Evolutionary conservation across 164 flowering plant genomes (phyloP), one percentile per base, ranked within the genome.

Genomic region (Paratinospora sagittata): DNA sequence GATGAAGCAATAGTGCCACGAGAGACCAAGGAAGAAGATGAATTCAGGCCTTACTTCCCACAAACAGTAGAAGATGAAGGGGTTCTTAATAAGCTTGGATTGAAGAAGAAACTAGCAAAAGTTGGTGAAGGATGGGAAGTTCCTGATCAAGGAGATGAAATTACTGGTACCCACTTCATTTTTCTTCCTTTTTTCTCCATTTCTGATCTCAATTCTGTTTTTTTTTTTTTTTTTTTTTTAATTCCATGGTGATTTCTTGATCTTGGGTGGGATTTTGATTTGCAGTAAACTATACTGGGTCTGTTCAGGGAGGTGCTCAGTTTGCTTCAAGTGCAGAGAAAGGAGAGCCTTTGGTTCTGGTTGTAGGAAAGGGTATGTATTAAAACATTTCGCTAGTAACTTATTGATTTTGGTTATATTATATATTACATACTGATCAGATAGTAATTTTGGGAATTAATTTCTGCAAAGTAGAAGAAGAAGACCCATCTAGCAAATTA

Each of bases 281-380:
- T 63, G 23, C 76, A 78, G 81, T 75, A 73, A 74, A 78, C 36
- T 78, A 60, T 34, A 70, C 58, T 5, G 81, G 43, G 14, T 14
- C 71, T 9, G 73, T 68, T 21, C 16, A 72, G 52, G 78, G 70
- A 3, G 81, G 76, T 26, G 26, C 23, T 26, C 63, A 69, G 49
- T 69, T 78, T 69, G 75, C 78, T 55, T 72, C 81, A 33, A 78
- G 68, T 71, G 67, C n/a, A 39, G 74, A 78, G 30, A 52, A 73
- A 33, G 78, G 78, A 14, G 52, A 75, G 45, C 73, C 78, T 0
- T 37, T 72, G 64, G 68, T 75, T 41, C 24, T 61, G 6, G 6
- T 65, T 0, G 19, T 78, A 0, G 76, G 81, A 65, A 66, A 75
- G 45, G 78, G 81, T 78, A 75, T 19, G 72, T 27, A n/a, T n/a